Percentiles rank a stretch among this genome's conserved stretches.
Evolutionary conservation across 2,329 filamentous ascomycete species (phyloP).

Genomic region (Botryotinia narcissicola): DNA sequence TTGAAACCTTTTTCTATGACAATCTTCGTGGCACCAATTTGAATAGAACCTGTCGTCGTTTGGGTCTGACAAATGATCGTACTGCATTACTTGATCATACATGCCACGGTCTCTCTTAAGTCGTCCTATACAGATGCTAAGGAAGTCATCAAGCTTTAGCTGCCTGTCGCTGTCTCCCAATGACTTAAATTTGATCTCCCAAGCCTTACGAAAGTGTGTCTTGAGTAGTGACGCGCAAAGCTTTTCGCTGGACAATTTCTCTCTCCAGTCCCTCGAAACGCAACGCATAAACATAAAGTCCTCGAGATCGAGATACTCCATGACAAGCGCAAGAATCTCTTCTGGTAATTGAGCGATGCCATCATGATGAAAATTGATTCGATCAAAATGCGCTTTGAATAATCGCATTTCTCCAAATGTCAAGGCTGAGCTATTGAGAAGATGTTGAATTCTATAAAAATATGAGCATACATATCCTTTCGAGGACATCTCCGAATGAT

Average conservation of each 20-base stretch:
- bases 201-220: constrained; percentile 24
- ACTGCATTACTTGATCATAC: not conserved
- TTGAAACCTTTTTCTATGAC: not conserved
- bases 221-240: constrained; percentile 26
- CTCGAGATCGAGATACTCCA: constrained; percentile 29
- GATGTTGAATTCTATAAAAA: not conserved
- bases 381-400: constrained; percentile 8
- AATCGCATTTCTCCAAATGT: constrained; percentile 6
- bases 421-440: constrained; percentile 5
- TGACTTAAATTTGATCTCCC: not conserved
- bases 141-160: not conserved
- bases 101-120: constrained; percentile 2
- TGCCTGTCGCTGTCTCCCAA: not conserved
- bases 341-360: constrained; percentile 23
- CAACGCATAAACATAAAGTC: constrained; percentile 28
- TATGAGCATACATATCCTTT: not conserved
- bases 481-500: not conserved
- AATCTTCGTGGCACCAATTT: not conserved
- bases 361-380: constrained; percentile 17
- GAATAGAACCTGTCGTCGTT: not conserved
- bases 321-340: constrained; percentile 29
- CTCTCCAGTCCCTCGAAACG: constrained; percentile 32
- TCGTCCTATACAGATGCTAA: not conserved
- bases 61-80: not conserved
- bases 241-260: constrained; percentile 24